Base-by-base conservation (phyloP, 2,329 filamentous ascomycete genomes). In the Colletotrichum sp. region DNA sequence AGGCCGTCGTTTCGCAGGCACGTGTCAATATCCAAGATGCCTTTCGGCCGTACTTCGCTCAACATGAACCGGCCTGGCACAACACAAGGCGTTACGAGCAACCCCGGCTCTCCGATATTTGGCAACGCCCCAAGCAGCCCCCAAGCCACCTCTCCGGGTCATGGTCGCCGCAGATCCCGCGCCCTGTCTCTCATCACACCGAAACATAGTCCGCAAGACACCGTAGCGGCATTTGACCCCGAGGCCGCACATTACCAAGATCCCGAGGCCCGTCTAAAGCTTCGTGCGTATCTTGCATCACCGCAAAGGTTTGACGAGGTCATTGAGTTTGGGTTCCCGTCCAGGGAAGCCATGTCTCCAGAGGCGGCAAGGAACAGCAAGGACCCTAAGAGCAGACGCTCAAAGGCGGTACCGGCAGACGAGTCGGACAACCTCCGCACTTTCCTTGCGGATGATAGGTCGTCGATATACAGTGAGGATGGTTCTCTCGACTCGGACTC, bases 231-330 rank as follows among this genome's bases (percentile, higher is more conserved):
- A 24, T 91, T 94, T 74, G 95, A 98, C 80, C 90, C 93, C 6
- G 89, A 90, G 38, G 94, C 95, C 6, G 92, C 94, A 48, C 94
- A 98, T 85, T 98, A 98, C 81, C 95, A 95, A 82, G 96, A 98
- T 80, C 95, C 96, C 0, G 95, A 98, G 82, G 95, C 96, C 52
- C 92, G 96, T 38, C 89, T 95, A 80, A 98, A 98, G 85, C 88
- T 99, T 24, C 93, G 96, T 15, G 92, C 95, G 8, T 98, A 96
- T 80, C 90, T 98, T 24, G 94, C 95, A 9, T 98, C 96, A 2
- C 94, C 96, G 1, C 95, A 98, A 79, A 98, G 98, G 82, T 99
- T 99, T 80, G 96, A 99, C 82, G 96, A 99, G 84, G 96, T 95
- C 2, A 91, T 99, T 68, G 95, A 98, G 82, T 98, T 98, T 84